Percentiles rank a stretch among this genome's conserved stretches.
phyloP scores from a whole-genome alignment of 2,329 filamentous ascomycete species.

The Aspergillus sp. region DNA sequence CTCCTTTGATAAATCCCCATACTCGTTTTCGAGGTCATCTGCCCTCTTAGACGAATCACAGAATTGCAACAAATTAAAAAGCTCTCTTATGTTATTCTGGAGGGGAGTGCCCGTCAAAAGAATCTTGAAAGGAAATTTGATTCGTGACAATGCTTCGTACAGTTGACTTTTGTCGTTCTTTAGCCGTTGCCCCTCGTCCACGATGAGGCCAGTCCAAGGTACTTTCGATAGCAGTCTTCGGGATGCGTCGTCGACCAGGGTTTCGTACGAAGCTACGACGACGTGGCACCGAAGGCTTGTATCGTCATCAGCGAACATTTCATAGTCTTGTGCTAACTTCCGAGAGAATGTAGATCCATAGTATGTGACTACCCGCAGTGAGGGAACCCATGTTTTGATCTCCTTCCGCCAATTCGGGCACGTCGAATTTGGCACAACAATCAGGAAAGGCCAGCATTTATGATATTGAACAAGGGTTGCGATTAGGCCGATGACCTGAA shows the following conservation, averaged over 20 bases:
- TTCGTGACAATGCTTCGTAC: conserved; percentile 70
- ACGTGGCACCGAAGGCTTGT: conserved; percentile 81
- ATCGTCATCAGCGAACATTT: conserved; percentile 70
- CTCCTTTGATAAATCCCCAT: conserved; percentile 75
- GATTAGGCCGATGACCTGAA: conserved; percentile 84
- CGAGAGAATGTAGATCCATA: conserved; percentile 77
- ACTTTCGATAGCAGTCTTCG: conserved; percentile 67
- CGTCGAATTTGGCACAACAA: conserved; percentile 92
- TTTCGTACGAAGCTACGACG: conserved; percentile 93
- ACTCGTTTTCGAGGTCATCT: conserved; percentile 71
- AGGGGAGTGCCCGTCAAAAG: conserved; percentile 86
- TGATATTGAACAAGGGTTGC: conserved; percentile 69
- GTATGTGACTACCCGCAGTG: conserved; percentile 85
- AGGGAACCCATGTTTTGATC: conserved; percentile 89
- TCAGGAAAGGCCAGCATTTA: conserved; percentile 84
- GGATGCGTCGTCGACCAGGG: conserved; percentile 72
- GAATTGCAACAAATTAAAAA: conserved; percentile 97
- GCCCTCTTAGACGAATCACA: conserved; percentile 74
- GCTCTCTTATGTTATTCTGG: conserved; percentile 79
- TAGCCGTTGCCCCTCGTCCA: conserved; percentile 92
- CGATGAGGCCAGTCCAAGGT: conserved; percentile 83
- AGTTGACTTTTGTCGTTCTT: conserved; percentile 89
- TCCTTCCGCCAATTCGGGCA: conserved; percentile 98
- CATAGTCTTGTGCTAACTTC: conserved; percentile 75
- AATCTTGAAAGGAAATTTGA: conserved; percentile 80